Conservation (phyloP, 2,329 filamentous ascomycete genomes). For the Ceratocystis harringtonii region DNA sequence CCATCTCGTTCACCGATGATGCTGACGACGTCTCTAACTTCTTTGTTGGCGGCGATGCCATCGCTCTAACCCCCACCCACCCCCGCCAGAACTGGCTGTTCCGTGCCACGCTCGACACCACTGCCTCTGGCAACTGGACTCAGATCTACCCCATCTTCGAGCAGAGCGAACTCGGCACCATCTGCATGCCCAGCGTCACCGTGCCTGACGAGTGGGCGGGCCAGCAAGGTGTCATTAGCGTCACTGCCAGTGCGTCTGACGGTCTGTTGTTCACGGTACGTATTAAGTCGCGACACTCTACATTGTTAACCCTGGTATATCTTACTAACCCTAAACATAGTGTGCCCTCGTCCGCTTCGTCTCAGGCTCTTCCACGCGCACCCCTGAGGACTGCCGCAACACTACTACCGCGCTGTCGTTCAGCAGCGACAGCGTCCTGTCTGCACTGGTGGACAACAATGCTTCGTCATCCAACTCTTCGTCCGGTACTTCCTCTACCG, state of each 20-base stretch:
- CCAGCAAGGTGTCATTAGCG: slow-evolving; percentile 38
- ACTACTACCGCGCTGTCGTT: slow-evolving; percentile 25
- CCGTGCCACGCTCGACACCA: slow-evolving; percentile 11
- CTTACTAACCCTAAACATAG: slow-evolving; percentile 23
- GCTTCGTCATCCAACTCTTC: neutral
- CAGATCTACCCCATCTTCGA: slow-evolving; percentile 25
- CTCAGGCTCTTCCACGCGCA: slow-evolving; percentile 24
- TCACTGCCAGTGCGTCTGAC: slow-evolving; percentile 39
- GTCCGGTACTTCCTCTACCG: too few relatives aligned
- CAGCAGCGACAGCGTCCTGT: slow-evolving; percentile 21
- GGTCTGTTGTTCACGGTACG: slow-evolving; percentile 42
- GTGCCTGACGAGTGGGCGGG: slow-evolving; percentile 37
- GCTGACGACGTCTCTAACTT: slow-evolving; percentile 21
- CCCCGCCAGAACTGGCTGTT: slow-evolving; percentile 12
- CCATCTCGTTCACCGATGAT: slow-evolving; percentile 17
- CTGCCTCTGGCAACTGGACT: slow-evolving; percentile 11
- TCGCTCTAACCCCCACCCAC: slow-evolving; percentile 14
- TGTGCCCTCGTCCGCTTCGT: slow-evolving; percentile 43
- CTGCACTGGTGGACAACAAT: neutral
- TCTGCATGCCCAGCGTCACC: slow-evolving; percentile 36
- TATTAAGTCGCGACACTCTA: neutral
- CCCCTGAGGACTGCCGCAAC: slow-evolving; percentile 26
- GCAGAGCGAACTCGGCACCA: slow-evolving; percentile 40
- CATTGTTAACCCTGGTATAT: neutral
- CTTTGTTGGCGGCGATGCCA: slow-evolving; percentile 13